Base-by-base conservation (phyloP, 768 basidiomycete species). In the Xerocomus spinulosus region DNA sequence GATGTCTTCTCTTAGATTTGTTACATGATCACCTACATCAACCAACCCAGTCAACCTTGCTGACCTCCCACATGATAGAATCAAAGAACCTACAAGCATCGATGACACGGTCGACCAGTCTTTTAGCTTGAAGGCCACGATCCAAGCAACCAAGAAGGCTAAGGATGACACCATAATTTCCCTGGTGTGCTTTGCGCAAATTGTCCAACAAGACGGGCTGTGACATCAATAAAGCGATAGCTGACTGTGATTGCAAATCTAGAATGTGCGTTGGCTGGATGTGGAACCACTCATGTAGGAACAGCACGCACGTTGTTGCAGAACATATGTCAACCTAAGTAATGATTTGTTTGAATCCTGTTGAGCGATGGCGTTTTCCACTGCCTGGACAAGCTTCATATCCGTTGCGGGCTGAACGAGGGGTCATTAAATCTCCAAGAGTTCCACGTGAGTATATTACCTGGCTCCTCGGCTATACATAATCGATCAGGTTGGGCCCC, bases 61-160 rank as follows among this genome's bases (percentile, higher is more conserved):
- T 34, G 25, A 18, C 46, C 39, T 10, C 9, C 18, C 42, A 42
- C 35, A 8, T 9, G 33, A 36, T 20, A 21, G 15, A 21, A 48
- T 37, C 23, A 29, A 49, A 37, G 33, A 17, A 68, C 78, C 26
- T 50, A 77, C 73, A 71, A 41, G 82, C 76, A 62, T 99, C 94
- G 46, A 98, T 85, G 49, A 96, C 80, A 12, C 82, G 78, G 68
- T 99, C 96, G 0, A 94, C 94, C 2, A 98, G 75, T 46, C 73
- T 81, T 73, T 99, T 99, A n/a, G 84, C 79, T 55, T 80, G 79
- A 28, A 83, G 67, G 0, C 96, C 96, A 44, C 86, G 76, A 55
- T 98, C 96, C 39, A 99, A 69, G 56, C 86, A 92, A n/a, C 94
- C 94, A 6, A 98, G 74, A 38, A 99, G 75, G 60, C 91, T 92